Percentiles rank a stretch among this genome's conserved stretches.
Evolutionary conservation across 176 grass and related monocot species (phyloP).

Genomic region (Poa annua): DNA sequence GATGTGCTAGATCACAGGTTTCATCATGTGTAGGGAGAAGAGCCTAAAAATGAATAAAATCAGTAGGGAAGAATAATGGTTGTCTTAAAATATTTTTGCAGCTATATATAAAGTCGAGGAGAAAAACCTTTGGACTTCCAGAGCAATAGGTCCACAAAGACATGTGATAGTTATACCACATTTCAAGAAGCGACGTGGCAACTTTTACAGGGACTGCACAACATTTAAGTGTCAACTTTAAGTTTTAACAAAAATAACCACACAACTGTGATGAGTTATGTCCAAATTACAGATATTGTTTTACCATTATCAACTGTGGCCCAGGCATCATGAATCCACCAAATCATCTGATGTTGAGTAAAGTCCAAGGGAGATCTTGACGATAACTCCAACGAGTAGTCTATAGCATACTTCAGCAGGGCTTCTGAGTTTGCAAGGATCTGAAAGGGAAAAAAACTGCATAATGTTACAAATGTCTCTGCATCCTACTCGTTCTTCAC

Average conservation of each 20-base stretch:
- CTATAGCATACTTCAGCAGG: conserved; percentile 63
- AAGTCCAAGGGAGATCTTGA: conserved; percentile 85
- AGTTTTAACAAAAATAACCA: conserved; percentile 5
- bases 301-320: conserved; percentile 74
- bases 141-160: conserved; percentile 75
- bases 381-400: conserved; percentile 72
- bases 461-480: conserved; percentile 1
- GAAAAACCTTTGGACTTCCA: conserved; percentile 65
- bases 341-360: conserved; percentile 71
- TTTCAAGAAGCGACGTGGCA: conserved; percentile 68
- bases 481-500: neutral
- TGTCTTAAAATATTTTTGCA: conserved; percentile 3
- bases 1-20: conserved; percentile 64
- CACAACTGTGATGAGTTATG: neutral
- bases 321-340: conserved; percentile 73
- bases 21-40: conserved; percentile 50
- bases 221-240: conserved; percentile 12
- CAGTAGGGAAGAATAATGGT: conserved; percentile 34
- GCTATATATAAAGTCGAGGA: conserved; percentile 34
- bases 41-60: conserved; percentile 44
- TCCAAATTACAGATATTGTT: neutral
- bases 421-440: conserved; percentile 46
- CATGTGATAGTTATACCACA: conserved; percentile 91
- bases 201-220: conserved; percentile 62
- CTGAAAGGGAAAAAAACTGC: conserved; percentile 38